These are phyloP conservation scores for Rachicladosporium sp. DNA, from an alignment of 2,329 filamentous ascomycete genomes.

Conservation along the genomic window DNA sequence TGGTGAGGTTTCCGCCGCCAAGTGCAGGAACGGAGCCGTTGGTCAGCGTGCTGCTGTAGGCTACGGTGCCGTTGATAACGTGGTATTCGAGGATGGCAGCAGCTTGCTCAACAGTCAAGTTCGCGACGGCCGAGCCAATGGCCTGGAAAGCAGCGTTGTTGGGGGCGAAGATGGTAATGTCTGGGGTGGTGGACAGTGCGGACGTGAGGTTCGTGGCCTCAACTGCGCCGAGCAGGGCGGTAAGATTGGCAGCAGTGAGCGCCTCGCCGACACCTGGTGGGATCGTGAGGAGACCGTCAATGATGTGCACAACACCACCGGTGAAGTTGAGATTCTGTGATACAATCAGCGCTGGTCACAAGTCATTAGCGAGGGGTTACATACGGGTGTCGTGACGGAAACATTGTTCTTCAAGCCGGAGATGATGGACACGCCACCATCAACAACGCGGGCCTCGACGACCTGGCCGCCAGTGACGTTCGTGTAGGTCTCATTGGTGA, in stretches of 20 bases:
- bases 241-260: slow-evolving; percentile 15
- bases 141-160: slow-evolving; percentile 45
- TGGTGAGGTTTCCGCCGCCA: slow-evolving; percentile 26
- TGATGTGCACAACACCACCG: slow-evolving; percentile 34
- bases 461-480: slow-evolving; percentile 48
- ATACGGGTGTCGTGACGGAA: slow-evolving; percentile 29
- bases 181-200: slow-evolving; percentile 27
- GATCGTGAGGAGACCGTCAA: slow-evolving; percentile 32
- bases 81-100: slow-evolving; percentile 49
- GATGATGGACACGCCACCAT: slow-evolving; percentile 28
- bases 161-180: slow-evolving; percentile 53
- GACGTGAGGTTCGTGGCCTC: slow-evolving; percentile 20
- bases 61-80: slow-evolving; percentile 43
- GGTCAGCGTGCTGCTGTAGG: slow-evolving; percentile 36
- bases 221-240: slow-evolving; percentile 15
- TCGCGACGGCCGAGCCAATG: slow-evolving; percentile 39
- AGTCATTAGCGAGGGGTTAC: neutral
- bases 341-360: neutral
- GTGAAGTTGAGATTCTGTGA: slow-evolving; percentile 12
- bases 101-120: slow-evolving; percentile 9
- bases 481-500: slow-evolving; percentile 21
- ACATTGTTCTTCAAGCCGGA: slow-evolving; percentile 35
- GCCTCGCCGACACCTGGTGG: slow-evolving; percentile 19
- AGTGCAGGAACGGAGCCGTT: slow-evolving; percentile 26
- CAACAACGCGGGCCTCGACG: slow-evolving; percentile 28